Evolutionary conservation across 306 rosid species (phyloP).

Genomic region (Styphnolobium japonicum): DNA sequence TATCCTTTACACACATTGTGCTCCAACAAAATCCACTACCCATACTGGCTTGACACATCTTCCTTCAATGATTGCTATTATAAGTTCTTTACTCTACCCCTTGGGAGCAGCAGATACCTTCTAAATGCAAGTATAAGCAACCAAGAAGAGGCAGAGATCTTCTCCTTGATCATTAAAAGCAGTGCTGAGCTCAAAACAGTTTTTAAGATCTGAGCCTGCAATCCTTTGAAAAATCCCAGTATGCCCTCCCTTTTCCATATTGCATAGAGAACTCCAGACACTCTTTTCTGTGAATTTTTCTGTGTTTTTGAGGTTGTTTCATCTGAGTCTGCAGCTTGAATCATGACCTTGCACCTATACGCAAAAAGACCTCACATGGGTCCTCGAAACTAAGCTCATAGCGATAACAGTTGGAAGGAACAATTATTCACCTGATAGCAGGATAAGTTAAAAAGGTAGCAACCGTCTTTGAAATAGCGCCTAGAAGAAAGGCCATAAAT

Average conservation of each 20-base stretch:
- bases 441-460: slow-evolving; percentile 94
- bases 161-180: slow-evolving; percentile 98
- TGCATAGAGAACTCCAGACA: slow-evolving; percentile 48
- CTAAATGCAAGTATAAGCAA: slow-evolving; percentile 76
- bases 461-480: slow-evolving; percentile 83
- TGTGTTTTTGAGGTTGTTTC: slow-evolving; percentile 35
- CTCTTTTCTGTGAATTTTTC: slow-evolving; percentile 50
- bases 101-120: slow-evolving; percentile 64
- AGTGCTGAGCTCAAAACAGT: slow-evolving; percentile 95
- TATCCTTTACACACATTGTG: background rate
- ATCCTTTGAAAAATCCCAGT: slow-evolving; percentile 84
- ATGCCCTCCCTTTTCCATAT: slow-evolving; percentile 92
- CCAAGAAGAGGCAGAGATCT: slow-evolving; percentile 84
- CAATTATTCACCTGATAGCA: slow-evolving; percentile 68
- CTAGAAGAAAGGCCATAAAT: slow-evolving; percentile 71
- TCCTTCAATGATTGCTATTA: slow-evolving; percentile 12
- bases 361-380: slow-evolving; percentile 12
- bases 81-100: slow-evolving; percentile 41
- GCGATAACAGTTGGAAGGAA: background rate
- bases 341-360: slow-evolving; percentile 94
- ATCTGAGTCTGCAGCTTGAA: slow-evolving; percentile 82
- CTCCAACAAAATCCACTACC: background rate
- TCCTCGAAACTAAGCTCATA: slow-evolving; percentile 7
- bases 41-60: slow-evolving; percentile 20
- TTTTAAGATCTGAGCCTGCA: slow-evolving; percentile 95